Evolutionary conservation across 2,329 filamentous ascomycete species (phyloP).

Genomic region (Aureobasidium zeae): DNA sequence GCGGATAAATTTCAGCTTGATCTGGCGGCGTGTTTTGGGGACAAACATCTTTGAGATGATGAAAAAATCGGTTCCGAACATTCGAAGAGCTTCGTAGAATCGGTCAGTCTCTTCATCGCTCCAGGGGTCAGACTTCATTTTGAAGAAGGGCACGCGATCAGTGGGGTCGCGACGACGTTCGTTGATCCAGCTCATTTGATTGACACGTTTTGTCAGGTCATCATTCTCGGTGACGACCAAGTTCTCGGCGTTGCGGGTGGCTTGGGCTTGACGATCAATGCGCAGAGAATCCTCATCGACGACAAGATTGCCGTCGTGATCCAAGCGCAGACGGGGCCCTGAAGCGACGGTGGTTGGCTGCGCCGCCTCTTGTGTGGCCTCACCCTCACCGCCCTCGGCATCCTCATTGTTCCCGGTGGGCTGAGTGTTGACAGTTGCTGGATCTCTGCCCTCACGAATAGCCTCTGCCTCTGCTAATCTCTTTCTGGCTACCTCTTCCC

Average conservation of each 20-base stretch:
- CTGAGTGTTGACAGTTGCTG: conserved; percentile 21
- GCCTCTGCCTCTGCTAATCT: conserved; percentile 31
- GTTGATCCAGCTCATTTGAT: conserved; percentile 59
- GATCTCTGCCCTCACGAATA: conserved; percentile 17
- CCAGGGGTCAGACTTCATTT: conserved; percentile 56
- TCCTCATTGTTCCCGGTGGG: conserved; percentile 25
- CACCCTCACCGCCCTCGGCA: conserved; percentile 20
- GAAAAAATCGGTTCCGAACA: conserved; percentile 76
- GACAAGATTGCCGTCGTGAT: conserved; percentile 62
- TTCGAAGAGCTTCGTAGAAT: conserved; percentile 65
- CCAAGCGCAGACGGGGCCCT: conserved; percentile 50
- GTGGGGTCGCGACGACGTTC: conserved; percentile 41
- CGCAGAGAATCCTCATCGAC: conserved; percentile 58
- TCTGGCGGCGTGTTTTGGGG: conserved; percentile 58
- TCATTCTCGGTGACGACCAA: conserved; percentile 55
- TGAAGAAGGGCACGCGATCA: conserved; percentile 35
- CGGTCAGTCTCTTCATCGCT: conserved; percentile 59
- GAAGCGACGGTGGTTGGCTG: neutral
- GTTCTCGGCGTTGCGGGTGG: conserved; percentile 42
- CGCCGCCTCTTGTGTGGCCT: conserved; percentile 12
- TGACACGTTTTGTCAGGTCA: conserved; percentile 65
- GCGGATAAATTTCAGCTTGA: conserved; percentile 75
- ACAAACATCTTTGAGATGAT: conserved; percentile 71
- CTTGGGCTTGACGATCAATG: conserved; percentile 58
- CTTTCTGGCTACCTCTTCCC: conserved; percentile 40